Conservation (phyloP, 192 early-diverging fungal genomes). For the Coemansia sp. region DNA sequence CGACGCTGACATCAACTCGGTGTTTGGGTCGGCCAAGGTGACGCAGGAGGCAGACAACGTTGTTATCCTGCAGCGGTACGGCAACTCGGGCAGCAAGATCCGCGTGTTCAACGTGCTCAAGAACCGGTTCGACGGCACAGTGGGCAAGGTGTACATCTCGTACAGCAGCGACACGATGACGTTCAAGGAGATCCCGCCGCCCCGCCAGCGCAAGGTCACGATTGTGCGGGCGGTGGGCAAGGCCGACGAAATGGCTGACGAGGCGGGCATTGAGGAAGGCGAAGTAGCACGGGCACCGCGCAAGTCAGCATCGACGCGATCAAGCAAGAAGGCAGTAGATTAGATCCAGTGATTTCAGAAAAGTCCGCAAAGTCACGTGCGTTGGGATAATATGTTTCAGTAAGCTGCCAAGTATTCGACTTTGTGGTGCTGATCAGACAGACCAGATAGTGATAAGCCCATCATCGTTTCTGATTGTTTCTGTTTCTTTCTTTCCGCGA, state of each 20-base stretch:
- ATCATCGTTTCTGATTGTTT: too few relatives aligned
- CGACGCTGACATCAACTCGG: conserved; percentile 64
- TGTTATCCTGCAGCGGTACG: conserved; percentile 59
- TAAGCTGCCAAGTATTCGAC: too few relatives aligned
- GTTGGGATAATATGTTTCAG: too few relatives aligned
- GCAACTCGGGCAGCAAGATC: conserved; percentile 32
- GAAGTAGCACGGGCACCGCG: background rate
- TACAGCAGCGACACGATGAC: conserved; percentile 35
- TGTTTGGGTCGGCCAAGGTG: conserved; percentile 72
- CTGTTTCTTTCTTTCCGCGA: background rate
- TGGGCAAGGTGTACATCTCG: conserved; percentile 56
- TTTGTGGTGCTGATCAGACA: too few relatives aligned
- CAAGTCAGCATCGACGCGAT: too few relatives aligned
- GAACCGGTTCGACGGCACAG: conserved; percentile 70
- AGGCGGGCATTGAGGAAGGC: conserved; percentile 1
- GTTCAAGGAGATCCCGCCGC: conserved; percentile 42
- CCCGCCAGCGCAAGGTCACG: conserved; percentile 41
- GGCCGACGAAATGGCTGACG: conserved; percentile 35
- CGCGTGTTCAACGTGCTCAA: conserved; percentile 63
- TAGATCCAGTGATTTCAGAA: background rate
- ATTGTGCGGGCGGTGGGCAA: conserved; percentile 19
- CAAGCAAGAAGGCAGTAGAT: conserved; percentile 1
- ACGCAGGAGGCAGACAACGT: conserved; percentile 80
- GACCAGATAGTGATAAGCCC: too few relatives aligned
- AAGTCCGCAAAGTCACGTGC: too few relatives aligned